These are phyloP conservation scores for Sporothrix luriei DNA, from an alignment of 2,329 filamentous ascomycete species.

Conservation along the genomic window DNA sequence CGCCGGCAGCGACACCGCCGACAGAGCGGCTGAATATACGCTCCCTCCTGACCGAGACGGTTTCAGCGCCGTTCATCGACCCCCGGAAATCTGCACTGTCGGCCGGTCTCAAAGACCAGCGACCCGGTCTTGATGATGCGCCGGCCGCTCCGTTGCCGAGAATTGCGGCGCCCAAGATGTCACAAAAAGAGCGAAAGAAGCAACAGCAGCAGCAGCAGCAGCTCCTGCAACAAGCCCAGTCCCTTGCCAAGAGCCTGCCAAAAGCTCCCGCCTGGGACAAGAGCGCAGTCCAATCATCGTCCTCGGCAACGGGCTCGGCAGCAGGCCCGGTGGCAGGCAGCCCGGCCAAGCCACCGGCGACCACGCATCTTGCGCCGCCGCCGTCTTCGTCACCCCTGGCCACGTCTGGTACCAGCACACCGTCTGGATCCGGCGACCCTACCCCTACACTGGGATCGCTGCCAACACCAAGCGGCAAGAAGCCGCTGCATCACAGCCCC, in stretches of 20 bases:
- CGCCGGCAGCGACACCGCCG: slow-evolving; percentile 53
- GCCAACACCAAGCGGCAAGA: slow-evolving; percentile 48
- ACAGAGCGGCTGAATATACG: slow-evolving; percentile 69
- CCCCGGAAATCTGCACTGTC: slow-evolving; percentile 55
- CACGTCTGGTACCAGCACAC: not conserved
- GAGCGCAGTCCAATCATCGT: slow-evolving; percentile 36
- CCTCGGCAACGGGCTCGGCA: slow-evolving; percentile 32
- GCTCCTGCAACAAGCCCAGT: slow-evolving; percentile 64
- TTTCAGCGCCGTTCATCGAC: slow-evolving; percentile 42
- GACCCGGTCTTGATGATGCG: slow-evolving; percentile 32
- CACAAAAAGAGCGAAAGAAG: slow-evolving; percentile 89
- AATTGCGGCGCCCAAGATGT: slow-evolving; percentile 63
- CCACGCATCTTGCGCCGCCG: slow-evolving; percentile 19
- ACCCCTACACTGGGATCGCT: slow-evolving; percentile 43
- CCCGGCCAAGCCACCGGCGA: slow-evolving; percentile 15
- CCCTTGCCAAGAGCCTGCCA: slow-evolving; percentile 43
- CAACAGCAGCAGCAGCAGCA: slow-evolving; percentile 67
- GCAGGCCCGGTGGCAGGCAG: too few relatives aligned
- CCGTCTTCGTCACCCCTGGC: slow-evolving; percentile 4
- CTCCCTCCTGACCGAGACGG: slow-evolving; percentile 70
- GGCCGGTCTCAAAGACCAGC: slow-evolving; percentile 57
- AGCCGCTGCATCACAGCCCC: slow-evolving; percentile 42
- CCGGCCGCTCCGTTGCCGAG: slow-evolving; percentile 39
- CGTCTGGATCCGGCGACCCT: slow-evolving; percentile 47
- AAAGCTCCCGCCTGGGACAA: slow-evolving; percentile 40